Conservation (phyloP, 2,329 filamentous ascomycete genomes). For the Seiridium cupressi region DNA sequence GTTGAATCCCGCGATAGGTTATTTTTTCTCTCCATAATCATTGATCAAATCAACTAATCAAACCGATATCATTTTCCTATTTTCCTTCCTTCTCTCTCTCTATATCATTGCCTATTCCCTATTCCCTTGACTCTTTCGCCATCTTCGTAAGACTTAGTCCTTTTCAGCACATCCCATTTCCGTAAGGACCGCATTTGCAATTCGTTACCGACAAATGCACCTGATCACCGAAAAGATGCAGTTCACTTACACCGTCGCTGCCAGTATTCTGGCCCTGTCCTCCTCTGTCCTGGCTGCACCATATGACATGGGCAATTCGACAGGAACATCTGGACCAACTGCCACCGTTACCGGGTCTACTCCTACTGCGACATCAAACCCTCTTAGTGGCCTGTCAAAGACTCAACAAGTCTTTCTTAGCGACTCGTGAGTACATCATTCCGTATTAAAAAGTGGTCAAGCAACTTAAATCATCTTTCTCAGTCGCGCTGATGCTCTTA, state of each 20-base stretch:
- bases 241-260: constrained; percentile 29
- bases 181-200: not conserved
- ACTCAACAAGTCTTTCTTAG: constrained; percentile 37
- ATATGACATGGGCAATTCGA: not conserved
- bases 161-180: not conserved
- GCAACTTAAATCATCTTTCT: constrained; percentile 8
- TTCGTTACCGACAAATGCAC: not conserved
- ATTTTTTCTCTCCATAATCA: constrained; percentile 6
- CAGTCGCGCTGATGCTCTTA: constrained; percentile 41
- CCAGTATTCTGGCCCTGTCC: constrained; percentile 38
- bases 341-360: not conserved
- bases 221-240: constrained; percentile 28
- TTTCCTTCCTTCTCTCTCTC: constrained; percentile 9
- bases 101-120: constrained; percentile 10
- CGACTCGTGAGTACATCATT: constrained; percentile 31
- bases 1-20: not conserved
- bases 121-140: constrained; percentile 10
- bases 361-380: constrained; percentile 9
- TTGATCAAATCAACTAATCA: not conserved
- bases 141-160: not conserved
- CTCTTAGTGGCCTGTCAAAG: constrained; percentile 24
- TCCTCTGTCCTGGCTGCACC: constrained; percentile 23
- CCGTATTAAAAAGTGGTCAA: not conserved
- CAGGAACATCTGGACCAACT: not conserved
- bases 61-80: constrained; percentile 4